Conservation (phyloP, 2,329 filamentous ascomycete species). For the Metarhizium rileyi region DNA sequence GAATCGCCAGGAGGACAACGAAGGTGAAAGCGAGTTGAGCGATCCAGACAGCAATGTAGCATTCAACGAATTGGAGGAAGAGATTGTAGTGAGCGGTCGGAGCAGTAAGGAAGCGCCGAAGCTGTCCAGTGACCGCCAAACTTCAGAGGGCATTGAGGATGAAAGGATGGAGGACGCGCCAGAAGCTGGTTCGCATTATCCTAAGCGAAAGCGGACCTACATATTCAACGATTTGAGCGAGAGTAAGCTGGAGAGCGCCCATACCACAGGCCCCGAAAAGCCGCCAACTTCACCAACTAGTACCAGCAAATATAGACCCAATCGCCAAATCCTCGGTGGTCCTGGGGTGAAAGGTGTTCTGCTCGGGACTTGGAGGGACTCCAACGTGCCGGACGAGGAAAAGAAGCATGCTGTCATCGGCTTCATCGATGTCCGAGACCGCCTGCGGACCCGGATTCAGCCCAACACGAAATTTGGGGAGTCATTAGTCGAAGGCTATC, state of each 20-base stretch:
- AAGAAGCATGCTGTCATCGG: conserved; percentile 51
- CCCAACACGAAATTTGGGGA: conserved; percentile 38
- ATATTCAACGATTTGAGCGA: conserved; percentile 40
- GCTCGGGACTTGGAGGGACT: conserved; percentile 53
- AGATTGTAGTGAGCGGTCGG: conserved; percentile 41
- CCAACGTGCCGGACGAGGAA: conserved; percentile 34
- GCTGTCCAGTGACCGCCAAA: conserved; percentile 12
- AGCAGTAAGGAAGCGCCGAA: conserved; percentile 25
- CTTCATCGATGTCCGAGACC: conserved; percentile 52
- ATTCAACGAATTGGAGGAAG: conserved; percentile 36
- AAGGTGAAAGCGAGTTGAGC: conserved; percentile 34
- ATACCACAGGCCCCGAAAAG: conserved; percentile 20
- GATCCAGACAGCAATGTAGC: conserved; percentile 25
- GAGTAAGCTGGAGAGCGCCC: conserved; percentile 31
- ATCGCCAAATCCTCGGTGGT: conserved; percentile 15
- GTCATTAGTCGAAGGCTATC: conserved; percentile 33
- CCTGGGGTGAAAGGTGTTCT: conserved; percentile 35
- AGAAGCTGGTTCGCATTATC: conserved; percentile 30
- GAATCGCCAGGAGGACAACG: conserved; percentile 26
- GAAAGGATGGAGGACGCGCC: conserved; percentile 33
- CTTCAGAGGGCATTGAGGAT: conserved; percentile 29
- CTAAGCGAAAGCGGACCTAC: conserved; percentile 47
- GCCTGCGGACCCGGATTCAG: conserved; percentile 50
- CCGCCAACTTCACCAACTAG: conserved; percentile 10
- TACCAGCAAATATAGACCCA: conserved; percentile 17